These are phyloP conservation scores for Lomentospora prolificans DNA, from an alignment of 2,329 filamentous ascomycete genomes.

Conservation along the genomic window DNA sequence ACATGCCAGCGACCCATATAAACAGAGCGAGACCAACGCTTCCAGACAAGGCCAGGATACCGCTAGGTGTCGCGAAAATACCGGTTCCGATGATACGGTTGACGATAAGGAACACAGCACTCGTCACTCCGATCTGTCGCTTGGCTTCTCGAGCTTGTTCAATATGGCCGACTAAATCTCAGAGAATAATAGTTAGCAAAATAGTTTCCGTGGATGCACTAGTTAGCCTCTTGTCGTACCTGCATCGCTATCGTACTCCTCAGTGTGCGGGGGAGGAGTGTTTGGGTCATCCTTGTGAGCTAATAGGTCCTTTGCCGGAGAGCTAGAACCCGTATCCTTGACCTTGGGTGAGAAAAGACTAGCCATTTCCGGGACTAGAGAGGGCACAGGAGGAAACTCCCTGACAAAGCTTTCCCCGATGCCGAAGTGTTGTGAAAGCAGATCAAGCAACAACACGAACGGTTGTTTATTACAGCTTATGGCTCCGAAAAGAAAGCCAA, in stretches of 20 bases:
- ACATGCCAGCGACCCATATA: slow-evolving; percentile 52
- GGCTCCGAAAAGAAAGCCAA: too few relatives aligned
- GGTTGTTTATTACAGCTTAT: too few relatives aligned
- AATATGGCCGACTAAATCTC: slow-evolving; percentile 21
- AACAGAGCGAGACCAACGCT: slow-evolving; percentile 53
- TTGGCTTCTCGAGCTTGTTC: slow-evolving; percentile 35
- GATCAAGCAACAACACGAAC: too few relatives aligned
- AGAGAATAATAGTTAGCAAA: too few relatives aligned
- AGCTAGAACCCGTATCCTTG: neutral
- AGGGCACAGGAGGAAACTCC: neutral
- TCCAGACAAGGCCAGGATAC: slow-evolving; percentile 46
- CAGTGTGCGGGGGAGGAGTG: neutral
- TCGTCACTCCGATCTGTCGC: slow-evolving; percentile 44
- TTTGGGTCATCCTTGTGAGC: neutral
- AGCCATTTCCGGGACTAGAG: neutral
- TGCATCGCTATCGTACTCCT: neutral
- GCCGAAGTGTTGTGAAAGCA: too few relatives aligned
- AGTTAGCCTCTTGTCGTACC: neutral
- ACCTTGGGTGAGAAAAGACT: neutral
- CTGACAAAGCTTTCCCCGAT: too few relatives aligned
- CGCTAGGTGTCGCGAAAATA: slow-evolving; percentile 54
- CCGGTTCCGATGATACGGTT: slow-evolving; percentile 59
- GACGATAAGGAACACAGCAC: slow-evolving; percentile 50
- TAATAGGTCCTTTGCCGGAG: neutral
- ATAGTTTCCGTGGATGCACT: neutral